A percentile compares a stretch with the other conserved stretches of the same genome.
phyloP scores from a whole-genome alignment of 139 green algal species.

The Chlorella sp. region DNA sequence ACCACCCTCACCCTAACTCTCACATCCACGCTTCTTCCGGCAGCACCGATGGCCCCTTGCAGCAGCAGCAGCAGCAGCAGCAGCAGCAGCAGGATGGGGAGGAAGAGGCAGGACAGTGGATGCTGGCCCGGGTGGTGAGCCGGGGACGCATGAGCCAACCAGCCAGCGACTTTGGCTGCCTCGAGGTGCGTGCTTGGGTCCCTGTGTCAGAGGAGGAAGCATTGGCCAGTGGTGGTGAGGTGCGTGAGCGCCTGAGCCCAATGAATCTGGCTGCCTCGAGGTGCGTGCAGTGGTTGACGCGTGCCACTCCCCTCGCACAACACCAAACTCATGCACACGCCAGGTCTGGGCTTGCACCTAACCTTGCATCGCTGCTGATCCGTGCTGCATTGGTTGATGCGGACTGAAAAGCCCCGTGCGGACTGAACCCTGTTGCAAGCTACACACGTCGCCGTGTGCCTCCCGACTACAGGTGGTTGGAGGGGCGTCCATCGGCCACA shows the following conservation, averaged over 20 bases:
- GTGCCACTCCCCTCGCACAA: background rate
- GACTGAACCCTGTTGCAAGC: background rate
- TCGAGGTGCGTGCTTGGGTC: background rate
- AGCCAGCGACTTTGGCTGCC: constrained; percentile 64
- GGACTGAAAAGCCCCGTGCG: background rate
- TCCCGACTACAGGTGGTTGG: background rate
- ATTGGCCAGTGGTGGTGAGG: no score
- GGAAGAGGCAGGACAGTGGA: background rate
- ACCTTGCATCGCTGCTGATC: background rate
- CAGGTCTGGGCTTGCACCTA: background rate
- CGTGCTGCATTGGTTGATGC: background rate
- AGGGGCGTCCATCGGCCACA: constrained; percentile 3
- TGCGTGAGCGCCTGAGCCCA: no score
- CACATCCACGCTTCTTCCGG: no score
- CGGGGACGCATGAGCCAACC: constrained; percentile 47
- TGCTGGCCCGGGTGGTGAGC: constrained; percentile 57
- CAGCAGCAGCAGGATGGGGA: no score
- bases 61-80: background rate
- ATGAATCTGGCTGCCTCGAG: constrained; percentile 47
- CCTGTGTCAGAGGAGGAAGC: no score
- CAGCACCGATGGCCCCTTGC: no score
- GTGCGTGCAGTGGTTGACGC: constrained; percentile 41
- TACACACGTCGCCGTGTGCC: background rate
- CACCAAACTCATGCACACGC: background rate
- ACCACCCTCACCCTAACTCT: no score